phyloP scores from a whole-genome alignment of 2,329 filamentous ascomycete species.

The Diaporthe citriasiana region DNA sequence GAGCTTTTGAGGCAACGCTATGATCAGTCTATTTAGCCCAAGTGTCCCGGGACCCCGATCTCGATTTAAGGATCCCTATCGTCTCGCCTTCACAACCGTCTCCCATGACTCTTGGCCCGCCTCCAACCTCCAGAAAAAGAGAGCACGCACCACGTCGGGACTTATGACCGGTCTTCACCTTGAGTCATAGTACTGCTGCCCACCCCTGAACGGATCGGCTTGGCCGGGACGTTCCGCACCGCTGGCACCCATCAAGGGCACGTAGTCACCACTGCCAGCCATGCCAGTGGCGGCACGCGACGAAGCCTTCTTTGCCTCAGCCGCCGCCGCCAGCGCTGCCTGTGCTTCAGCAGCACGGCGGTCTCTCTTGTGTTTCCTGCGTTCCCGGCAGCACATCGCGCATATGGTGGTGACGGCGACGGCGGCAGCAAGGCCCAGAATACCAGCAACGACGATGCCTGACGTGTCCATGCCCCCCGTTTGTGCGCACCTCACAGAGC shows the following conservation, averaged over 20 bases:
- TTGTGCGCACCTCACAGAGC: slow-evolving; percentile 59
- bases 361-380: slow-evolving; percentile 58
- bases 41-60: background rate
- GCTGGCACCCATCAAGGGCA: slow-evolving; percentile 5
- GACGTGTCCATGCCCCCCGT: slow-evolving; percentile 57
- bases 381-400: slow-evolving; percentile 67
- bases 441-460: slow-evolving; percentile 63
- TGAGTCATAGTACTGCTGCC: slow-evolving; percentile 18
- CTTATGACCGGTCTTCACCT: background rate
- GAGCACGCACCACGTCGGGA: background rate
- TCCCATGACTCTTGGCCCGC: too few species aligned
- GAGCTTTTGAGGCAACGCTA: background rate
- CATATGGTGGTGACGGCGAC: slow-evolving; percentile 57
- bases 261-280: background rate
- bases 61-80: background rate
- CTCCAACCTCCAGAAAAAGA: background rate
- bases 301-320: slow-evolving; percentile 4
- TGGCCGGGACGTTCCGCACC: background rate
- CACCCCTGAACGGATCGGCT: background rate
- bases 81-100: background rate
- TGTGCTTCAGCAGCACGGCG: slow-evolving; percentile 63
- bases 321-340: slow-evolving; percentile 45
- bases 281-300: background rate
- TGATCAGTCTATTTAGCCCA: background rate
- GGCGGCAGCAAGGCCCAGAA: slow-evolving; percentile 60